phyloP scores from a whole-genome alignment of 371 early-diverging fungal genomes.

The Rhizopus arrhizus region DNA sequence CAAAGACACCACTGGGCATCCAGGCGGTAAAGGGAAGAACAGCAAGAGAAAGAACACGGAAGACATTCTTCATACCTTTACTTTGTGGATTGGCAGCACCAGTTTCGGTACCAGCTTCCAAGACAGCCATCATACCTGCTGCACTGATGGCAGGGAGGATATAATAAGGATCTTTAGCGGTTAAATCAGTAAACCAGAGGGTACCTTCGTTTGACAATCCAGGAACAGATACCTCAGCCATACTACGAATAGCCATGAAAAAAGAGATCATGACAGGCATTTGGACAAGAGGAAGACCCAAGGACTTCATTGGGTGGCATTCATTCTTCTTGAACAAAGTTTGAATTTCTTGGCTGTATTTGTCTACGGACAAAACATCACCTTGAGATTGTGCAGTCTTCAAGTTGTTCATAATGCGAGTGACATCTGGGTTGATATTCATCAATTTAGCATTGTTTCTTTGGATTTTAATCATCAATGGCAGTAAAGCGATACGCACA shows the following conservation, averaged over 20 bases:
- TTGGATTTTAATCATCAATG: conserved; percentile 78
- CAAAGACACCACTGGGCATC: conserved; percentile 81
- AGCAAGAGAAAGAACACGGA: conserved; percentile 67
- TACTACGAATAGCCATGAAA: conserved; percentile 82
- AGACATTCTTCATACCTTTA: conserved; percentile 65
- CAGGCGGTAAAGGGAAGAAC: conserved; percentile 71
- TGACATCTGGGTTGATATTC: conserved; percentile 78
- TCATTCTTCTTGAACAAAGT: conserved; percentile 67
- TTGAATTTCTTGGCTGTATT: conserved; percentile 58
- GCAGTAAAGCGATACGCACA: conserved; percentile 75
- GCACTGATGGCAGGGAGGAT: conserved; percentile 80
- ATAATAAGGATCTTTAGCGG: conserved; percentile 80
- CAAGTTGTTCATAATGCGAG: conserved; percentile 67
- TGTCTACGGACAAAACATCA: conserved; percentile 61
- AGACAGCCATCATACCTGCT: conserved; percentile 70
- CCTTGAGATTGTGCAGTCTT: conserved; percentile 59
- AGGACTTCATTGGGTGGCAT: conserved; percentile 64
- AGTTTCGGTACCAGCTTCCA: conserved; percentile 74
- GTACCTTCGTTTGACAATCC: conserved; percentile 79
- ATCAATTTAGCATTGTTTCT: conserved; percentile 70
- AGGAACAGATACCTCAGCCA: conserved; percentile 85
- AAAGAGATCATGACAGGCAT: conserved; percentile 89
- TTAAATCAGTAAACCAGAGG: conserved; percentile 84
- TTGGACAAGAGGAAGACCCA: conserved; percentile 71
- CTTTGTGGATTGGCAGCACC: conserved; percentile 52